A percentile compares a stretch with the other conserved stretches of the same genome.
These are phyloP conservation scores for Phytophthora vignae DNA, from an alignment of 352 stramenopile species.

Conservation along the genomic window DNA sequence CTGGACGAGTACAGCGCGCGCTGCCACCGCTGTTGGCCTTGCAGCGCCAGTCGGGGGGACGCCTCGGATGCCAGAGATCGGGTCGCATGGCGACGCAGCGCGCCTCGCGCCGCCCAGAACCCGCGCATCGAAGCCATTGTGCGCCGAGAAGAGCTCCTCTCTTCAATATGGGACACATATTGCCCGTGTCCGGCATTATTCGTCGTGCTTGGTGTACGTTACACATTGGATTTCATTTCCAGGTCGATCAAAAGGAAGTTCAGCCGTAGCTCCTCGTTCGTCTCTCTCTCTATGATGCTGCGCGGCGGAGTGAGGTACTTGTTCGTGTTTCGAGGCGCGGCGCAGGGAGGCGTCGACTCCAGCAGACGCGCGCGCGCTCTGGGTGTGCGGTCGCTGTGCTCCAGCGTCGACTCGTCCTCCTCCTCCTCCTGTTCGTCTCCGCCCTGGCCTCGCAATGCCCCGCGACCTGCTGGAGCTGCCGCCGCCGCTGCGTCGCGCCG, in stretches of 20 bases:
- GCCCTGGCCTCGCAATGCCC: slow-evolving; percentile 1
- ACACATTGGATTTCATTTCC: neutral
- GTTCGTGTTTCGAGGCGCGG: slow-evolving; percentile 8
- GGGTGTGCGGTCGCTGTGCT: slow-evolving; percentile 16
- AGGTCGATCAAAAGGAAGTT: no score
- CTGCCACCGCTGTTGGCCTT: neutral
- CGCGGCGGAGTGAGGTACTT: slow-evolving; percentile 70
- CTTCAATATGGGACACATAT: slow-evolving; percentile 16
- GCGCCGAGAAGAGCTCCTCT: neutral
- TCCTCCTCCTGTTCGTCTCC: slow-evolving; percentile 4
- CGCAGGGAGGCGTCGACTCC: slow-evolving; percentile 12
- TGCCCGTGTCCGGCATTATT: neutral
- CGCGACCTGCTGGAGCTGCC: slow-evolving; percentile 11
- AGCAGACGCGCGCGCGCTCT: neutral
- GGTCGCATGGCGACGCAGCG: slow-evolving; percentile 3
- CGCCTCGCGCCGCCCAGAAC: slow-evolving; percentile 18
- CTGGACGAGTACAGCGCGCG: neutral
- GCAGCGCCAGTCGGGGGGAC: neutral
- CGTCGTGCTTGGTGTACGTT: slow-evolving; percentile 3
- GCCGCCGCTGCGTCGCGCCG: slow-evolving; percentile 18
- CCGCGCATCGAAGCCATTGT: slow-evolving; percentile 11
- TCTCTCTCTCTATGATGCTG: slow-evolving; percentile 46
- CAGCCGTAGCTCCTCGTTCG: neutral
- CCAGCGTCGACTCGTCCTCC: slow-evolving; percentile 5
- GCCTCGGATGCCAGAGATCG: neutral